Evolutionary conservation across 805 yeast genomes (phyloP), one percentile per base, ranked within the genome.

Genomic region (Metschnikowia gelsemii): DNA sequence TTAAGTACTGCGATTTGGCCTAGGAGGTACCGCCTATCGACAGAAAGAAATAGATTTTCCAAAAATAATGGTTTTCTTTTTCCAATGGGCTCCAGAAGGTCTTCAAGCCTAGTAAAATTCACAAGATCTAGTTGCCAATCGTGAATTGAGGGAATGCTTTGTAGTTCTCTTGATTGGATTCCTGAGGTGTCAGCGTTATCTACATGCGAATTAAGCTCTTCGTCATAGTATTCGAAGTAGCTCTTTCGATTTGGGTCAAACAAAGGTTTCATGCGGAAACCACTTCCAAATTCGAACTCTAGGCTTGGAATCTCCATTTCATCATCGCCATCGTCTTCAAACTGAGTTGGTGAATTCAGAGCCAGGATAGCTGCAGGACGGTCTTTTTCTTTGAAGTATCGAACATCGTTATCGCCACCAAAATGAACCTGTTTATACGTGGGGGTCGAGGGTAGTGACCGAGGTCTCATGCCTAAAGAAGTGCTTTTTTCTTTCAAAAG

Each of bases 1-100:
- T 90, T 91, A 54, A 79, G 77, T 20, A 86, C 96, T 2, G 91
- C 86, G 33, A 90, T 70, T 39, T 80, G 81, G 1, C 96, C 97
- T 37, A 78, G 59, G 12, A 90, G 64, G 42, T 67, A 69, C 43
- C 73, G 72, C 50, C 76, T 76, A 49, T 83, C 87, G 7, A 73
- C 62, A 26, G 81, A 72, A 20, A 87, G 64, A 50, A 78, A 77
- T 4, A 83, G 60, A 36, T 79, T 66, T 50, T 88, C 96, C 42
- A 87, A 63, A 51, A 80, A 85, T 9, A 41, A 40, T 4, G 2
- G 32, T 35, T 35, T 30, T 4, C 37, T 33, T 13, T n/a, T 8
- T 3, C 14, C 19, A 11, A 41, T 41, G 19, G 14, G 25, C 3
- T 14, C 21, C 2, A n/a, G 24, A 3, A 23, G 16, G 11, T 29